Evolutionary conservation across 1,139 yeast genomes (phyloP).

Genomic region (Hemisphaericaspora subhashii): DNA sequence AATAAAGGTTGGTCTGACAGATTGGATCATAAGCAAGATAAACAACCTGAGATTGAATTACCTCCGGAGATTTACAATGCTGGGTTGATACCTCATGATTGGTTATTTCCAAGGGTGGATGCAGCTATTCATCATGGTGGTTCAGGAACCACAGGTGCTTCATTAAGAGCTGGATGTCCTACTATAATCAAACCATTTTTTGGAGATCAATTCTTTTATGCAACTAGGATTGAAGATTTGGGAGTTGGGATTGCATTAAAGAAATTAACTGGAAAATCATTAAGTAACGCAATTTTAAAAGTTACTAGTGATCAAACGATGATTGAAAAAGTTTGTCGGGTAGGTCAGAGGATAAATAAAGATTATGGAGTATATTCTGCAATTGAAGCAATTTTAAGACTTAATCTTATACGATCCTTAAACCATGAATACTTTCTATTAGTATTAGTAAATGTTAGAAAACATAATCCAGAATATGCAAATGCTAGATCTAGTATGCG

Average conservation of each 20-base stretch:
- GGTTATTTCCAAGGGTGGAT: constrained; percentile 86
- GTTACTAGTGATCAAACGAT: constrained; percentile 69
- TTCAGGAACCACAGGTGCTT: constrained; percentile 95
- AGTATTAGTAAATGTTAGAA: constrained; percentile 19
- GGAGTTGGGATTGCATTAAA: constrained; percentile 81
- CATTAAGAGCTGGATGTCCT: constrained; percentile 82
- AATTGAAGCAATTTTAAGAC: constrained; percentile 63
- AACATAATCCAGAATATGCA: constrained; percentile 20
- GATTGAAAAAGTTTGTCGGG: constrained; percentile 59
- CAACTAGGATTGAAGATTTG: constrained; percentile 79
- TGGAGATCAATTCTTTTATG: constrained; percentile 95
- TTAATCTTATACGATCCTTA: too few relatives aligned
- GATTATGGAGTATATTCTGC: constrained; percentile 85
- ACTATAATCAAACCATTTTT: constrained; percentile 91
- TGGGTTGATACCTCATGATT: constrained; percentile 85
- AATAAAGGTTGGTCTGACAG: constrained; percentile 97
- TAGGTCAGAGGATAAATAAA: constrained; percentile 60
- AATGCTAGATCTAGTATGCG: constrained; percentile 23
- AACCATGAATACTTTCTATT: too few relatives aligned
- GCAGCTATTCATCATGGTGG: constrained; percentile 99
- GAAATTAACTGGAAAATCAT: constrained; percentile 62
- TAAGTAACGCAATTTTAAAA: constrained; percentile 66
- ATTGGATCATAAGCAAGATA: constrained; percentile 27
- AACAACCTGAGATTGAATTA: constrained; percentile 49
- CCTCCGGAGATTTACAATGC: constrained; percentile 70